Evolutionary conservation across 2,329 filamentous ascomycete genomes (phyloP).

Genomic region (Epichloe gansuensis): DNA sequence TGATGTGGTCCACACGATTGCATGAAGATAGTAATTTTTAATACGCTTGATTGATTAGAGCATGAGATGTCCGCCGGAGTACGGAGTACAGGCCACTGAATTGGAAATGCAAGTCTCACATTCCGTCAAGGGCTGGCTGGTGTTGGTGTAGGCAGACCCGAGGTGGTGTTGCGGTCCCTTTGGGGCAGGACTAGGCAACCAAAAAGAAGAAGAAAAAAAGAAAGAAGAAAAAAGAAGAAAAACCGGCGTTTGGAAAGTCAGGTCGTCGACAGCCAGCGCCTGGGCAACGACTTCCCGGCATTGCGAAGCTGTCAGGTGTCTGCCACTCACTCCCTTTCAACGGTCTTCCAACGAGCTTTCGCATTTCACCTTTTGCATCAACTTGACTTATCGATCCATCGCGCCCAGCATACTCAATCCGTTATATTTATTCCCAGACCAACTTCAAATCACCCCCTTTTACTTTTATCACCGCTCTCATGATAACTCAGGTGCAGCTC

Average conservation of each 20-base stretch:
- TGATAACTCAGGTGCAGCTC: constrained; percentile 2
- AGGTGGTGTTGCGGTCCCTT: background rate
- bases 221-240: too few species aligned
- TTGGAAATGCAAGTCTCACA: background rate
- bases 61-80: background rate
- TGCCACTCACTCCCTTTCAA: too few species aligned
- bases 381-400: too few species aligned
- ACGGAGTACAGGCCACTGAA: background rate
- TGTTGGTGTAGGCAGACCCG: background rate
- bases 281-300: too few species aligned
- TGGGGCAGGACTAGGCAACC: background rate
- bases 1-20: background rate
- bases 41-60: background rate
- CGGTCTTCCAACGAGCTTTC: too few species aligned
- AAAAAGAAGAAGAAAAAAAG: too few species aligned
- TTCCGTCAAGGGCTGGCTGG: too few species aligned
- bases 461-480: background rate
- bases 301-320: too few species aligned
- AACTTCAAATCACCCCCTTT: background rate
- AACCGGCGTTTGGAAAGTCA: too few species aligned
- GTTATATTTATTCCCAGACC: background rate
- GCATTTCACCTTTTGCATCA: too few species aligned
- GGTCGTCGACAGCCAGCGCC: too few species aligned
- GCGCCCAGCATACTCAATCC: too few species aligned
- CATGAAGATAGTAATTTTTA: constrained; percentile 4